A percentile compares a stretch with the other conserved stretches of the same genome.
phyloP scores from a whole-genome alignment of 768 basidiomycete genomes.

The Scleroderma bovista region DNA sequence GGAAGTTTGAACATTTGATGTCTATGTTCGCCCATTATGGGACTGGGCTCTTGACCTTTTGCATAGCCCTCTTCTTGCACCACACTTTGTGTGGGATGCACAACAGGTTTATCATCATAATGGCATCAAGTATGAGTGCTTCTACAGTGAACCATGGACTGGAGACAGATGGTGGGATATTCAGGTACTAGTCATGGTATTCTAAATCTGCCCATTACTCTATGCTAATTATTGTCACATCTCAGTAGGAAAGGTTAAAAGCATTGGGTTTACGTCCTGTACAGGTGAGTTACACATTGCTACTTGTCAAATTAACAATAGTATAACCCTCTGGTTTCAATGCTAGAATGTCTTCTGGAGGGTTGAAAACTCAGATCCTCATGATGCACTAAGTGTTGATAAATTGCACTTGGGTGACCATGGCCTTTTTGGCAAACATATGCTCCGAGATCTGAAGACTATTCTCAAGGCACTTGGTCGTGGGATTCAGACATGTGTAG shows the following conservation, averaged over 20 bases:
- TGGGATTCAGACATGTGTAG: neutral
- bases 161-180: conserved; percentile 31
- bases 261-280: too few species aligned
- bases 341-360: conserved; percentile 41
- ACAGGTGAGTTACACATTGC: too few species aligned
- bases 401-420: conserved; percentile 30
- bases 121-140: conserved; percentile 19
- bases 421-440: conserved; percentile 29
- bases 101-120: conserved; percentile 22
- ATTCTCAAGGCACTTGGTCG: neutral
- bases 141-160: conserved; percentile 35
- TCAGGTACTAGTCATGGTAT: too few species aligned
- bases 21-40: conserved; percentile 1
- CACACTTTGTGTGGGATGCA: conserved; percentile 30
- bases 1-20: neutral
- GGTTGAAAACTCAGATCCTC: conserved; percentile 30
- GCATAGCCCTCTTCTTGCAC: conserved; percentile 1
- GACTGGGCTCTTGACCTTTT: conserved; percentile 7
- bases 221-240: neutral
- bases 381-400: conserved; percentile 32
- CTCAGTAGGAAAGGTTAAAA: too few species aligned
- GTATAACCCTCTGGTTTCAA: too few species aligned
- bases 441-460: conserved; percentile 17
- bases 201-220: too few species aligned
- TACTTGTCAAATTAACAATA: too few species aligned